Percentiles rank a stretch among this genome's conserved stretches.
These are phyloP conservation scores for Cryphonectria nitschkei DNA, from an alignment of 2,329 filamentous ascomycete genomes.

Conservation along the genomic window DNA sequence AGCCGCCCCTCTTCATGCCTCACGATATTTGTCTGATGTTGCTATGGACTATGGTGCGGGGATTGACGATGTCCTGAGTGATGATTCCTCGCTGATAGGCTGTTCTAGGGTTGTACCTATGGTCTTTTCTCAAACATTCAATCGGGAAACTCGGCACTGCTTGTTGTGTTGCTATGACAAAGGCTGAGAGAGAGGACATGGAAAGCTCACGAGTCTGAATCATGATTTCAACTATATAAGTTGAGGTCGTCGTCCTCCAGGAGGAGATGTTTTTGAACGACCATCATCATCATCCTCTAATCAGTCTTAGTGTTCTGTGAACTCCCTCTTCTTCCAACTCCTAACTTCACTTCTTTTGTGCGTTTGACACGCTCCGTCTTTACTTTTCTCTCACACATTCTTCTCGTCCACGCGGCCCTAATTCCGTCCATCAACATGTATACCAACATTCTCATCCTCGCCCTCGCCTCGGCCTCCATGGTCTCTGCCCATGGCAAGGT, in stretches of 20 bases:
- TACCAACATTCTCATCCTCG: constrained; percentile 24
- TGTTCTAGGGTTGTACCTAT: neutral
- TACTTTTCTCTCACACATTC: too few species aligned
- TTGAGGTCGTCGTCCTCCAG: neutral
- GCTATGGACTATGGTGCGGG: neutral
- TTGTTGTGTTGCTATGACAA: neutral
- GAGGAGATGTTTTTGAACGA: neutral
- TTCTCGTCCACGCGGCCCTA: neutral
- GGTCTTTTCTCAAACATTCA: neutral
- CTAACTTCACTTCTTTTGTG: neutral
- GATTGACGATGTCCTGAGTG: neutral
- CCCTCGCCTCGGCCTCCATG: constrained; percentile 21
- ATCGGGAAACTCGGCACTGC: neutral
- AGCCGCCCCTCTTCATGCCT: neutral
- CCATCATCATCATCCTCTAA: neutral
- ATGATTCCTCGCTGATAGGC: neutral
- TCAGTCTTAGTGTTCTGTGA: neutral
- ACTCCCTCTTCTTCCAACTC: neutral
- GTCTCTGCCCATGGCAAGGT: constrained; percentile 30
- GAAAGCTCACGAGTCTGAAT: neutral
- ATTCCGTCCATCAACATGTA: constrained; percentile 19
- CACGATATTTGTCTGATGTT: constrained; percentile 2
- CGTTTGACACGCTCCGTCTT: constrained; percentile 8
- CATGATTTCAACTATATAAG: neutral
- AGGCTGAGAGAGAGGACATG: neutral